These are phyloP conservation scores for Salvia miltiorrhiza DNA, from an alignment of 257 asterid genomes.

Conservation along the genomic window DNA sequence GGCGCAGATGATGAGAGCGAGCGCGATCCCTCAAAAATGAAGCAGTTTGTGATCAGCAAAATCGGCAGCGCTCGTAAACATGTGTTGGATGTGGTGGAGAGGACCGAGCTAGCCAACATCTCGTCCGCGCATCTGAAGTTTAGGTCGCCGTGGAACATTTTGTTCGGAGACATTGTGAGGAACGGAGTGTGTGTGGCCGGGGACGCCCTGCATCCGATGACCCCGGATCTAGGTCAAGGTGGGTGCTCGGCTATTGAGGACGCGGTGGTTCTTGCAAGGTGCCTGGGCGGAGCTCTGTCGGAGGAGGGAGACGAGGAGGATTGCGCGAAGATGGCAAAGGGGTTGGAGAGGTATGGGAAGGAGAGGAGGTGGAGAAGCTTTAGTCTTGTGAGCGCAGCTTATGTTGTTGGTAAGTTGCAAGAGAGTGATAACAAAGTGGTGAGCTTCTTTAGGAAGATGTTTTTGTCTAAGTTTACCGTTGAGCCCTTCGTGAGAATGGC, in stretches of 20 bases:
- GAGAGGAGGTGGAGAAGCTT: constrained; percentile 77
- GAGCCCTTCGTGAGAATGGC: constrained; percentile 30
- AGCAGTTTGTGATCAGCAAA: constrained; percentile 54
- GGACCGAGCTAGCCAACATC: constrained; percentile 41
- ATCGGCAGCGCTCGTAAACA: constrained; percentile 31
- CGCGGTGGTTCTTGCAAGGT: constrained; percentile 55
- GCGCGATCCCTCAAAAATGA: constrained; percentile 47
- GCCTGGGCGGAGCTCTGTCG: constrained; percentile 41
- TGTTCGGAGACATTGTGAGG: constrained; percentile 39
- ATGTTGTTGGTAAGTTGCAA: constrained; percentile 56
- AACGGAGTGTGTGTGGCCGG: constrained; percentile 61
- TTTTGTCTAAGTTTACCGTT: constrained; percentile 32
- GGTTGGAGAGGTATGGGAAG: constrained; percentile 43
- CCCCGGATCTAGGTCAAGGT: constrained; percentile 81
- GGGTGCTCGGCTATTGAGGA: constrained; percentile 80
- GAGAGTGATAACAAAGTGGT: constrained; percentile 44
- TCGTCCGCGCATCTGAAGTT: constrained; percentile 46
- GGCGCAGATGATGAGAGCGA: constrained; percentile 43
- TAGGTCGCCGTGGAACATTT: constrained; percentile 61
- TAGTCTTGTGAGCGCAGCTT: constrained; percentile 48
- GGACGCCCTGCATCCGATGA: constrained; percentile 86
- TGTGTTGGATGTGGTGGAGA: constrained; percentile 35
- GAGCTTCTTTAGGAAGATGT: constrained; percentile 42
- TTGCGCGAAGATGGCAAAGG: constrained; percentile 23
- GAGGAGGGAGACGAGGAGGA: constrained; percentile 20